These are phyloP conservation scores for Arctostaphylos glauca DNA, from an alignment of 148 eudicot species.

Conservation along the genomic window DNA sequence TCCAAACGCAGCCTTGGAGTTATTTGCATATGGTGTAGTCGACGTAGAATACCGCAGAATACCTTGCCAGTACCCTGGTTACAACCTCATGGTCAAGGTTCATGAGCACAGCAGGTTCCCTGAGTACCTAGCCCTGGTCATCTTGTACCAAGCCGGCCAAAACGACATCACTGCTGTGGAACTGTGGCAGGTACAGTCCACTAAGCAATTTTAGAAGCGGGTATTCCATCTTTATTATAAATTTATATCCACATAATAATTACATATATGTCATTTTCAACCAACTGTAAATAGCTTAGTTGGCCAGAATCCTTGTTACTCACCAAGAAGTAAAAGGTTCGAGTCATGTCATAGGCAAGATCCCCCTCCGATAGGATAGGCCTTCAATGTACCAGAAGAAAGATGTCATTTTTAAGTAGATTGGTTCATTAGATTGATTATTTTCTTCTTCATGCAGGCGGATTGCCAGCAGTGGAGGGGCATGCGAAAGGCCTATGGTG, in stretches of 20 bases:
- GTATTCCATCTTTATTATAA: background rate
- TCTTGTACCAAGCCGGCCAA: slow-evolving; percentile 47
- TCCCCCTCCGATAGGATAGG: background rate
- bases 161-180: slow-evolving; percentile 45
- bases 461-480: slow-evolving; percentile 52
- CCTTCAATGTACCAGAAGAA: background rate
- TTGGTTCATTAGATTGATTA: background rate
- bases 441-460: slow-evolving; percentile 32
- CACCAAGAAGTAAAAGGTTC: background rate
- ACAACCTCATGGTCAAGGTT: slow-evolving; percentile 47
- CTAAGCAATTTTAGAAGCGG: background rate
- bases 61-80: slow-evolving; percentile 46
- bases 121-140: slow-evolving; percentile 49
- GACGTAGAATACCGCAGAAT: slow-evolving; percentile 51
- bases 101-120: slow-evolving; percentile 52
- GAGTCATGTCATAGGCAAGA: background rate
- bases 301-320: background rate
- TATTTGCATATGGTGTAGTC: slow-evolving; percentile 49
- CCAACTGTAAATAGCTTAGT: background rate
- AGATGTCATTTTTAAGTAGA: background rate
- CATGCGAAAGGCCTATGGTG: slow-evolving; percentile 49
- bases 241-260: background rate
- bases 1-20: slow-evolving; percentile 35
- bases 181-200: slow-evolving; percentile 41
- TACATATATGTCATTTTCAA: background rate